Conservation (phyloP, 2,329 filamentous ascomycete species). For the Sporothrix euskadiensis region DNA sequence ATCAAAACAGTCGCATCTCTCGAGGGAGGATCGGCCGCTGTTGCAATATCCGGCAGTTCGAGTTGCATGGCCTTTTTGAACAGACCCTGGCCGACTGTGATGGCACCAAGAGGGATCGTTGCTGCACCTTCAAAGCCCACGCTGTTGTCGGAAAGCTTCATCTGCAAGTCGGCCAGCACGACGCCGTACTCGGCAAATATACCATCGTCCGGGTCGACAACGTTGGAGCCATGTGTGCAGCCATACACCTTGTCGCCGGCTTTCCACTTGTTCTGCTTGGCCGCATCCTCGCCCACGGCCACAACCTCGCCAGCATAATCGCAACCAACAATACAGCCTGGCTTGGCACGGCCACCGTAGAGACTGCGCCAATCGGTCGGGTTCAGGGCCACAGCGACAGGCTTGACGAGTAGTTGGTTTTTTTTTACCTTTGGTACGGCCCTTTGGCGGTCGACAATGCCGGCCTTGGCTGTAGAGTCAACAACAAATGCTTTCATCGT, state of each 20-base stretch:
- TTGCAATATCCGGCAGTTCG: conserved; percentile 48
- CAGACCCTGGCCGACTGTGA: conserved; percentile 55
- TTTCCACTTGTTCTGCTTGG: conserved; percentile 43
- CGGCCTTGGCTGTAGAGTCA: conserved; percentile 23
- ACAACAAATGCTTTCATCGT: conserved; percentile 33
- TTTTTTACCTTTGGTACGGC: conserved; percentile 32
- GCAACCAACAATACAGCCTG: conserved; percentile 36
- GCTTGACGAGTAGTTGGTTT: conserved; percentile 35
- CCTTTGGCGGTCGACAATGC: conserved; percentile 32
- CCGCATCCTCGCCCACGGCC: conserved; percentile 46
- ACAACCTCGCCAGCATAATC: conserved; percentile 52
- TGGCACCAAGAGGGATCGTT: conserved; percentile 55
- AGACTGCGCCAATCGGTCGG: conserved; percentile 36
- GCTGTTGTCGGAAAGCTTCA: conserved; percentile 43
- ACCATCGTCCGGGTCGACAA: conserved; percentile 43
- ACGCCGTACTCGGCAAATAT: conserved; percentile 45
- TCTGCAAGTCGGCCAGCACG: conserved; percentile 44
- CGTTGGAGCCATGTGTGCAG: conserved; percentile 42
- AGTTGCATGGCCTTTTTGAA: conserved; percentile 48
- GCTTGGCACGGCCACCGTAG: background rate
- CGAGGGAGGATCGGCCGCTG: background rate
- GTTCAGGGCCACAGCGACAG: conserved; percentile 35
- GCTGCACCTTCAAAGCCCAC: conserved; percentile 57
- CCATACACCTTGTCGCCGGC: conserved; percentile 51
- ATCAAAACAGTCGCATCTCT: conserved; percentile 42